Base-by-base conservation (phyloP, 176 grass and related monocot species). In the Aegilops umbellulata region DNA sequence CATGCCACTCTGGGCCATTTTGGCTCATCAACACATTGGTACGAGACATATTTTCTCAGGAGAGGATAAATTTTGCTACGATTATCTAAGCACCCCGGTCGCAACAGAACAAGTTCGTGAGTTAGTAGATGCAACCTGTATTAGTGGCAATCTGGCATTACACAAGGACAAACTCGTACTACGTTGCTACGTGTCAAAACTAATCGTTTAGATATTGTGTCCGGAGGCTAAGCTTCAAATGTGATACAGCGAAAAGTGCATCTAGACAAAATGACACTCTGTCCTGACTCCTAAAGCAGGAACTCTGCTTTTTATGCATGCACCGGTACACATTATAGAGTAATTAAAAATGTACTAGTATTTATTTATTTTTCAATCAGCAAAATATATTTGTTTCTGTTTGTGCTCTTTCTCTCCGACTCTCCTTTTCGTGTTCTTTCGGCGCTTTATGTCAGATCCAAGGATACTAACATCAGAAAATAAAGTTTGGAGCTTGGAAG, bases 221-320 rank as follows among this genome's bases (percentile, higher is more conserved):
- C 12, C 12, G 16, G 16, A 60, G 17, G 12, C n/a, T 15, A 65
- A 72, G 29, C 31, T 20, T 35, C 39, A 80, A 20, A 55, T 89
- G 82, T 32, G 82, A 58, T 76, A 89, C 87, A 85, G 68, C 82
- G 29, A 17, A 60, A 80, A 80, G 42, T 22, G 76, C 76, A 67
- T 89, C 82, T 44, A 7, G 82, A 74, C 68, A 85, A 44, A 44
- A 80, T 68, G 82, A 85, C 82, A 89, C 68, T 58, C 82, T 89
- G 82, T 85, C 16, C 5, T 7, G 17, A 55, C 17, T 55, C 77
- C 27, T 13, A 66, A 80, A 84, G 81, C 10, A 79, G 49, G 49
- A 70, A 36, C 7, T 39, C 35, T 79, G 31, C 30, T 73, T 79
- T 84, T 55, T 15, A 73, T 79, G 19, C 74, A 84, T 47, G 74